These are phyloP conservation scores for Asclepias syriaca DNA, from an alignment of 257 asterid species.

Conservation along the genomic window DNA sequence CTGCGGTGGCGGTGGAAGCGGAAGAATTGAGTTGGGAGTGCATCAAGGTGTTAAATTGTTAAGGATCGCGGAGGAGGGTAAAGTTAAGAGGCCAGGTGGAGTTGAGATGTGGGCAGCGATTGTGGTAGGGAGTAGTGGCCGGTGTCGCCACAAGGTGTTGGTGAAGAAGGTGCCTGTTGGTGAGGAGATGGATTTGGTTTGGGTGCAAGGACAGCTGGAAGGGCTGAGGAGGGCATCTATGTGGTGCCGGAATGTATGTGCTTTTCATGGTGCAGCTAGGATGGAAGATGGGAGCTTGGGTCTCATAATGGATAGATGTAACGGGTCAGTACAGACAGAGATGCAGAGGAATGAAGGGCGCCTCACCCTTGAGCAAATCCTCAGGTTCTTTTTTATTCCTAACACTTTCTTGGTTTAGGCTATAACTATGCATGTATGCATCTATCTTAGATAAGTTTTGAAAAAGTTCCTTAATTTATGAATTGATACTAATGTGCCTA, in stretches of 20 bases:
- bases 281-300: slow-evolving; percentile 59
- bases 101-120: slow-evolving; percentile 76
- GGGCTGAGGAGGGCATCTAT: slow-evolving; percentile 73
- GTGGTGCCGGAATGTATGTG: slow-evolving; percentile 97
- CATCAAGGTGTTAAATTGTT: slow-evolving; percentile 69
- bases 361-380: slow-evolving; percentile 91
- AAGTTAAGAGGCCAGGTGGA: slow-evolving; percentile 39
- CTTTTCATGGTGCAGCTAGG: slow-evolving; percentile 78
- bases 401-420: slow-evolving; percentile 1
- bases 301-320: slow-evolving; percentile 86
- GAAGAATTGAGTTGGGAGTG: slow-evolving; percentile 58
- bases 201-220: slow-evolving; percentile 92
- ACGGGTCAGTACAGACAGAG: slow-evolving; percentile 79
- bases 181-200: slow-evolving; percentile 64
- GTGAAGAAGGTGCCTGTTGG: slow-evolving; percentile 69
- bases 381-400: slow-evolving; percentile 45
- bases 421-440: not conserved
- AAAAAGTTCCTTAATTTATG: not conserved
- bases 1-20: slow-evolving; percentile 29
- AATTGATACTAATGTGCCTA: not conserved
- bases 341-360: slow-evolving; percentile 91
- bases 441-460: not conserved
- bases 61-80: slow-evolving; percentile 51
- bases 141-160: slow-evolving; percentile 76
- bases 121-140: slow-evolving; percentile 32